Conservation (phyloP, 352 stramenopile species). For the Blastocystis sp. region DNA sequence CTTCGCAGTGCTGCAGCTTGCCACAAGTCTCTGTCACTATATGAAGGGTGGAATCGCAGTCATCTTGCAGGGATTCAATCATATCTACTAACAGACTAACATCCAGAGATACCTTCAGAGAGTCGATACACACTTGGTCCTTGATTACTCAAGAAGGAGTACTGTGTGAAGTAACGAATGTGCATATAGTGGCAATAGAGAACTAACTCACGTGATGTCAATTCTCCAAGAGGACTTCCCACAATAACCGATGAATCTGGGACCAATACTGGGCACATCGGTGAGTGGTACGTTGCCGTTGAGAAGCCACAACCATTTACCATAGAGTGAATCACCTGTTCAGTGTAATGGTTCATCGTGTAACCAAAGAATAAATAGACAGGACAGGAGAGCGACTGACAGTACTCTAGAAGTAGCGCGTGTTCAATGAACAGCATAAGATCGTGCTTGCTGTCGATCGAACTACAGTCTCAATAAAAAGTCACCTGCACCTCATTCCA, state of each 20-base stretch:
- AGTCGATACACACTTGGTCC: slow-evolving; percentile 6
- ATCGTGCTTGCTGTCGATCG: slow-evolving; percentile 9
- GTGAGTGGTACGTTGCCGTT: neutral
- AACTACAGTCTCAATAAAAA: neutral
- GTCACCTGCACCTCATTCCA: neutral
- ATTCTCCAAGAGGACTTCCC: neutral
- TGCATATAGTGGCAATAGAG: slow-evolving; percentile 25
- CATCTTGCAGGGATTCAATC: slow-evolving; percentile 21
- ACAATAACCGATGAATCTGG: neutral
- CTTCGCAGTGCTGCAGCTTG: neutral
- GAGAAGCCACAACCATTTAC: neutral
- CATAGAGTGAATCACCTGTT: neutral
- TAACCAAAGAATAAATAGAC: slow-evolving; percentile 17
- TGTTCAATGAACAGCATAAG: neutral
- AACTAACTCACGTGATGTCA: neutral
- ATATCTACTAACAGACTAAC: neutral
- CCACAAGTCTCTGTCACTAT: slow-evolving; percentile 45
- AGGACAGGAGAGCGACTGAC: neutral
- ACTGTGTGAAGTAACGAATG: neutral
- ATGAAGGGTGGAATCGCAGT: slow-evolving; percentile 47
- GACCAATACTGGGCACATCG: neutral
- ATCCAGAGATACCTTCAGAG: neutral
- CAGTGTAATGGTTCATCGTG: slow-evolving; percentile 28
- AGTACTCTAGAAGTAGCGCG: neutral
- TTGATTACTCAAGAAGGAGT: neutral